A percentile compares a stretch with the other conserved stretches of the same genome.
Evolutionary conservation across 1,284 basidiomycete genomes (phyloP).

Genomic region (Leccinum solheimii): DNA sequence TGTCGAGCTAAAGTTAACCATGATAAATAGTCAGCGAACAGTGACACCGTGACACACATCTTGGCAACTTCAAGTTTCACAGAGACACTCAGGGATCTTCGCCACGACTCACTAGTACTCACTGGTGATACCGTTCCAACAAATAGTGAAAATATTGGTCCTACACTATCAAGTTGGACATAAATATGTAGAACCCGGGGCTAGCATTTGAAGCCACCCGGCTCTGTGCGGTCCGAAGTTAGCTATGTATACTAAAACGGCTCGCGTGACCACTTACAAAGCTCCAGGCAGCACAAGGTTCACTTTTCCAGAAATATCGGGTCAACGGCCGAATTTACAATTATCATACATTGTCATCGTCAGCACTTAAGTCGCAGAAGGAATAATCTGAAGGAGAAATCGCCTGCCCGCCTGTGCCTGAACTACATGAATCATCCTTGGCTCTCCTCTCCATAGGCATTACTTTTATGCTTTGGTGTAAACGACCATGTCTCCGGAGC

Average conservation of each 20-base stretch:
- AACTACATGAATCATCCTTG: slow-evolving; percentile 34
- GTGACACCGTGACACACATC: not conserved
- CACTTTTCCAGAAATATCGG: not conserved
- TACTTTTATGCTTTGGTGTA: slow-evolving; percentile 75
- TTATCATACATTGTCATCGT: not conserved
- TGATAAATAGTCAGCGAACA: not conserved
- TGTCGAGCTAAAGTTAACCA: slow-evolving; percentile 3
- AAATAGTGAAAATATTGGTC: not conserved
- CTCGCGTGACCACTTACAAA: not conserved
- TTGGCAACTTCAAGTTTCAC: not conserved
- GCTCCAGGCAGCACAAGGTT: not conserved
- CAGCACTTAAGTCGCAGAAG: not conserved
- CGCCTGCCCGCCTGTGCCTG: too few species aligned
- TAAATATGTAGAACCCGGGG: not conserved
- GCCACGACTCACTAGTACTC: not conserved
- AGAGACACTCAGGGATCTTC: not conserved
- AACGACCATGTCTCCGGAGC: slow-evolving; percentile 68
- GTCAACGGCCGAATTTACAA: not conserved
- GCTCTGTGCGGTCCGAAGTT: not conserved
- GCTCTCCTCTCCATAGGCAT: slow-evolving; percentile 61
- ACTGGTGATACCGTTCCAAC: not conserved
- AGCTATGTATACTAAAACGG: not conserved
- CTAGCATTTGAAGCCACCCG: not conserved
- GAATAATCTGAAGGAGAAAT: not conserved
- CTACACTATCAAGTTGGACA: not conserved